Evolutionary conservation across 345 rosid genomes (phyloP), one percentile per base, ranked within the genome.

Genomic region (Citrus sp.): DNA sequence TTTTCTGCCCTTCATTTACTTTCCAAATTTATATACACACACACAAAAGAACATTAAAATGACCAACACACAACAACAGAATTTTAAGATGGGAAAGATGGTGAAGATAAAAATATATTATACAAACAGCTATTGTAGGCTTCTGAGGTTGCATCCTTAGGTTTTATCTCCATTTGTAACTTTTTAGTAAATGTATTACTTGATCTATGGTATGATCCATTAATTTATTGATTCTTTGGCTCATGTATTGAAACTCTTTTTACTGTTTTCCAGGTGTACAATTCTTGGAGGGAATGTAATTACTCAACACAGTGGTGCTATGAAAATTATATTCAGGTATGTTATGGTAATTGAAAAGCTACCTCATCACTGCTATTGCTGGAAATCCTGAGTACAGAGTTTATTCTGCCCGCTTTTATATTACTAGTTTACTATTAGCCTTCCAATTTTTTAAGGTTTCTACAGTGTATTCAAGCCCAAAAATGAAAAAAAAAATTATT

Each of bases 241-340:
- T 64, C n/a, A 5, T 61, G 77, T 72, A 51, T 59, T 85, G 56
- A 82, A 67, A 13, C 27, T 73, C 59, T 32, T 79, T 55, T 82
- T 85, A 10, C 34, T 59, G 28, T 12, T 79, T 70, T 83, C 54
- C 67, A 96, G 98, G 98, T 96, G 67, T 96, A 89, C 82, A 89
- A 81, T 80, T 92, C 98, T 34, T 96, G 99, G 99, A 92, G 88
- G 87, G 99, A 96, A 84, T 92, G 97, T 76, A 96, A 96, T 83
- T 94, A 80, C 84, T 91, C 98, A 21, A 96, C 99, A 2, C 98
- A 94, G 72, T 96, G 99, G 99, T 96, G 99, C 84, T 94, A 92
- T 21, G 99, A 96, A 82, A 94, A 90, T 83, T 96, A 96, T 86
- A 96, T 96, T 83, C 99, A 94, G 97, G 99, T 90, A 75, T 30